Conservation (phyloP, 164 flowering plant species). For the Berberis vulgaris region DNA sequence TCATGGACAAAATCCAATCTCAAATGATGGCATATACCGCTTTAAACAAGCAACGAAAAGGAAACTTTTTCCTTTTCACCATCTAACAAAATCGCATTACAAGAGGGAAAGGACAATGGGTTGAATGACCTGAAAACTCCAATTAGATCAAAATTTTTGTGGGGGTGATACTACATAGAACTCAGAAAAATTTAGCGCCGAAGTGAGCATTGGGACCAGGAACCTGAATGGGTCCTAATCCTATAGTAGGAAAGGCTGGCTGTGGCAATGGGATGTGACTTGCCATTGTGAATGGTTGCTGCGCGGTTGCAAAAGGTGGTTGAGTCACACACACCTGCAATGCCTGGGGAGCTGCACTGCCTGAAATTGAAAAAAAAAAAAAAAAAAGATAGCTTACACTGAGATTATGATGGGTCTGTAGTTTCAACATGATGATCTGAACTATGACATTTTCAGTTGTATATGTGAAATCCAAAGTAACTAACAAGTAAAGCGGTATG, state of each 20-base stretch:
- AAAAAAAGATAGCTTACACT: background rate
- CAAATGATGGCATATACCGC: too few relatives aligned
- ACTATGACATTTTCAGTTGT: background rate
- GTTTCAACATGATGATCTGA: background rate
- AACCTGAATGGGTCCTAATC: conserved; percentile 28
- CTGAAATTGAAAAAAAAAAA: conserved; percentile 20
- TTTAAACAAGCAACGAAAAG: too few relatives aligned
- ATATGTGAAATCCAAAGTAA: too few relatives aligned
- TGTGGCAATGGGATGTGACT: conserved; percentile 41
- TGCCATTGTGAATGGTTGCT: conserved; percentile 40
- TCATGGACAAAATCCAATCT: too few relatives aligned
- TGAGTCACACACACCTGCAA: conserved; percentile 38
- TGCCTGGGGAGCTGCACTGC: conserved; percentile 31
- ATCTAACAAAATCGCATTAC: background rate
- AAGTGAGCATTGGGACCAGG: conserved; percentile 34
- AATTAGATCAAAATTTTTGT: conserved; percentile 9
- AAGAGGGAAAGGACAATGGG: background rate
- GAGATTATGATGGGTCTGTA: background rate
- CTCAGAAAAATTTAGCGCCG: conserved; percentile 40
- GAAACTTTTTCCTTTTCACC: too few relatives aligned
- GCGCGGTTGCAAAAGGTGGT: conserved; percentile 29
- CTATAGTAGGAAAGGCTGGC: conserved; percentile 35
- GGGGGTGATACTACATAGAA: background rate
- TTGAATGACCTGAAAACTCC: background rate
- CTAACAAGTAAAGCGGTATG: too few relatives aligned